Evolutionary conservation across 768 basidiomycete genomes (phyloP), one percentile per base, ranked within the genome.

Genomic region (Serendipita sp.): DNA sequence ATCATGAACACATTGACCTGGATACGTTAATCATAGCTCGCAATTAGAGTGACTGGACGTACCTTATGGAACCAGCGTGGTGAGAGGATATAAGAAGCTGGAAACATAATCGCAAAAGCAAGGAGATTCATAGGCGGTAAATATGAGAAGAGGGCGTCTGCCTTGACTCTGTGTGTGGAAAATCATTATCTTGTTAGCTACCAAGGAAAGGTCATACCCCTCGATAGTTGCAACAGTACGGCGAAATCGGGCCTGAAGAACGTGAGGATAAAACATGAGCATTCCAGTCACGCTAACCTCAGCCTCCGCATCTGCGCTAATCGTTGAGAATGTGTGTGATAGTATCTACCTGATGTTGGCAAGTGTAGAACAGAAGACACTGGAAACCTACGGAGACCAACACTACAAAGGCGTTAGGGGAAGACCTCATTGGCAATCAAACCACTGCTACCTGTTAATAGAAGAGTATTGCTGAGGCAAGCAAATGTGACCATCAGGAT

Each of bases 61-160:
- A 88, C 88, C 76, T 97, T 97, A 71, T 98, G 95, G 71, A 98
- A 97, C 92, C 92, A 97, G 61, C 95, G 79, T n/a, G 93, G 91
- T 4, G 79, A 80, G n/a, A 96, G 76, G 60, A 92, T 73, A 71
- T 88, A 93, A 66, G 85, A 88, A 22, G 88, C 78, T 1, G 96
- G 93, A 65, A 93, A 77, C 80, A 99, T 86, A 65, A 95, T 76
- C 60, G 83, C 82, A 14, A 98, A 75, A 0, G 95, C 96, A 44
- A 94, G 64, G 3, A 97, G 73, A 71, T 98, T 99, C 68, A 98
- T 74, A 0, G 96, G 96, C 0, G 95, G 87, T 69, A 93, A 90
- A 71, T 48, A 48, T 24, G 89, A 92, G 71, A 96, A 97, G 13
- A 97, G 71, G 0, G 83, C 90, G 71, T 97, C 93, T 28, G 88